Evolutionary conservation across 345 rosid species (phyloP), one percentile per base, ranked within the genome.

Genomic region (Acer saccharum): DNA sequence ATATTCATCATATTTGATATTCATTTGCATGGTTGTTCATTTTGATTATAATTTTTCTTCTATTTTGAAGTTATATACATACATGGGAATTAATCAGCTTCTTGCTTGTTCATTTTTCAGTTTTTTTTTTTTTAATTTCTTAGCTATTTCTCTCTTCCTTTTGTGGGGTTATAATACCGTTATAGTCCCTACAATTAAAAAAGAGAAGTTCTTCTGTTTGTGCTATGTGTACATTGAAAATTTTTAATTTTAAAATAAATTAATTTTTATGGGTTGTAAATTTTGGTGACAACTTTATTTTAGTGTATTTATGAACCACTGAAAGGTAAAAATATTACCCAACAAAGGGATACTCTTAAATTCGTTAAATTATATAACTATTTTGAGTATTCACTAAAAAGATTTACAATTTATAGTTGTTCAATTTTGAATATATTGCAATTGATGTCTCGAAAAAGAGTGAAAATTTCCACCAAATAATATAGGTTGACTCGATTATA

Each of bases 111-210:
- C 43, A 35, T 23, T 27, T 50, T 75, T 57, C n/a, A 1, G 3
- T 57, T 57, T 55, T 16, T 18, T n/a, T n/a, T n/a, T 57, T 18
- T 3, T 3, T 27, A 23, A 64, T 46, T 21, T 65, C 29, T 75
- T 54, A 13, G n/a, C 48, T 10, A 58, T n/a, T 74, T 74, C 55
- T 74, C 23, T 64, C 69, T 74, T 74, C 60, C 13, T 16, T 73
- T 25, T 64, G 62, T 62, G 44, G 29, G 27, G 16, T 20, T 62
- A 21, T 62, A 62, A 10, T 23, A 25, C 27, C 13, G 4, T 20
- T 58, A 72, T 11, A 6, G 16, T 35, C 23, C 63, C 2, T 50
- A 32, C 16, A 18, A 70, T 35, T 50, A 16, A 25, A 18, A 66
- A 35, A 39, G 69, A 66, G 69, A 35, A 73, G 17, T 62, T 73